Evolutionary conservation across 345 rosid species (phyloP), one percentile per base, ranked within the genome.

Genomic region (Brassica nigra): DNA sequence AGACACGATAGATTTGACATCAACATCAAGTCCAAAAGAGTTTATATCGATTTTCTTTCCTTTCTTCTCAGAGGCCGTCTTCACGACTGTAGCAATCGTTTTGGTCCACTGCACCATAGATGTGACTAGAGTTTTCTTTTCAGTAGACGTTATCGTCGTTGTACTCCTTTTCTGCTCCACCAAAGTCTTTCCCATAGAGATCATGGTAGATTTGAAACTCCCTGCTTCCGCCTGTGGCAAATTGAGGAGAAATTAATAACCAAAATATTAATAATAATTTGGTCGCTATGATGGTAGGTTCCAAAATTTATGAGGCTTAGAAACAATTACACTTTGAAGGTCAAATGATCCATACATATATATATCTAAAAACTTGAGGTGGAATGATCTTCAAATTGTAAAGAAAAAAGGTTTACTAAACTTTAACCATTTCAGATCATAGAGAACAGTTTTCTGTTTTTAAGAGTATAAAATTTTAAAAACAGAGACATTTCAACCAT

Each of bases 61-160:
- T 30, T 80, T 75, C 67, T 18, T 69, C 62, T 69, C 79, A 1
- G 76, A 54, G 5, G 79, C 83, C 0, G 83, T 33, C 36, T 80
- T 69, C 9, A 75, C 71, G 27, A 55, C 37, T 54, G 79, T 62
- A 63, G 61, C 79, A 0, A 80, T 6, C 54, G 16, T 39, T 14
- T 18, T 70, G 18, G 71, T 63, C 83, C 83, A 80, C 59, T 69
- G 42, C 49, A 70, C 71, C 83, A 80, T 80, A 37, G 28, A 9
- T 1, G 4, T 18, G 27, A 55, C 20, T 8, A 75, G 36, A 7
- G 15, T 34, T 57, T 74, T 75, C 79, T 61, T 80, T 14, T 75
- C 39, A 2, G 29, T 10, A 0, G 7, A 2, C 3, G 79, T 62
- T 59, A 80, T 61, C 47, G 57, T 0, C 6, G 5, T 4, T 74